These are phyloP conservation scores for Paraconiothyrium sp. DNA, from an alignment of 2,329 filamentous ascomycete genomes.

Conservation along the genomic window DNA sequence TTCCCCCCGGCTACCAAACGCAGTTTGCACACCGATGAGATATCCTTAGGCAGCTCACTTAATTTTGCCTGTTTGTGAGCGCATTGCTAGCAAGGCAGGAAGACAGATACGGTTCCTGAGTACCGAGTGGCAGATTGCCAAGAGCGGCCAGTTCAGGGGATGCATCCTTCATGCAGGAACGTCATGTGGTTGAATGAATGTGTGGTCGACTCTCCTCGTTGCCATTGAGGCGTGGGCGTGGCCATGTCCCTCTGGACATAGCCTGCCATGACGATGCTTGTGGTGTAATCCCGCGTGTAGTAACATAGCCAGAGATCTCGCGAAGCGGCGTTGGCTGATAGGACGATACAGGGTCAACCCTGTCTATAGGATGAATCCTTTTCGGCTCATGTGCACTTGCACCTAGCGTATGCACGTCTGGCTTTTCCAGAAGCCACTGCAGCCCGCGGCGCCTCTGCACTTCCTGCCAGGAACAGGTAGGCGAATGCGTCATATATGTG, in stretches of 20 bases:
- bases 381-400: neutral
- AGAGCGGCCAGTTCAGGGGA: neutral
- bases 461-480: conserved; percentile 7
- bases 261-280: neutral
- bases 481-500: neutral
- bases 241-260: neutral
- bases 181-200: neutral
- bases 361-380: neutral
- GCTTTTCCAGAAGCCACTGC: neutral
- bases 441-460: neutral
- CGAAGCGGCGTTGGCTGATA: neutral
- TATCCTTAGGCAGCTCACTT: neutral
- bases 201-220: neutral
- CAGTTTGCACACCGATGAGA: neutral
- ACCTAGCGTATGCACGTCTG: neutral
- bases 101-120: neutral
- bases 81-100: neutral
- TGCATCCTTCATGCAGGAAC: conserved; percentile 11
- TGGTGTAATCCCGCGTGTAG: neutral
- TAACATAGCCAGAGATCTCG: neutral
- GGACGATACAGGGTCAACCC: neutral
- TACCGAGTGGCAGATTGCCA: conserved; percentile 1
- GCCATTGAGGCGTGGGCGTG: conserved; percentile 2
- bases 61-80: neutral
- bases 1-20: neutral